A percentile compares a stretch with the other conserved stretches of the same genome.
phyloP scores from a whole-genome alignment of 2,329 filamentous ascomycete genomes.

The Aspergillus hortae region DNA sequence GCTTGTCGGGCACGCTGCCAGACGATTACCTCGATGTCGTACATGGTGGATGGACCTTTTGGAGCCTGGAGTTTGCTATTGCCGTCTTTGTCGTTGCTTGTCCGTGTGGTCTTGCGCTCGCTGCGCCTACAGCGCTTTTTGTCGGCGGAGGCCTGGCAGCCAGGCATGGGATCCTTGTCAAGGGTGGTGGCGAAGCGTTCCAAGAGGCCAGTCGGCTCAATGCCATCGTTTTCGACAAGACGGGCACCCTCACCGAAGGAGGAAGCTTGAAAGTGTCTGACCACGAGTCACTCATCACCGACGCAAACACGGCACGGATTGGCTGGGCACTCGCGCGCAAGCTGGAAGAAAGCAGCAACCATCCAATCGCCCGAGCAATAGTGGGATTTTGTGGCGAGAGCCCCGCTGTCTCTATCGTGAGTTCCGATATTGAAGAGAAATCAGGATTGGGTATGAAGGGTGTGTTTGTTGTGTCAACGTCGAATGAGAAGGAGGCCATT shows the following conservation, averaged over 20 bases:
- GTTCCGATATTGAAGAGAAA: slow-evolving; percentile 49
- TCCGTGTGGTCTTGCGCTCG: slow-evolving; percentile 77
- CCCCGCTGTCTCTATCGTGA: slow-evolving; percentile 22
- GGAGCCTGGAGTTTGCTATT: slow-evolving; percentile 65
- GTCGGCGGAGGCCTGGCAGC: slow-evolving; percentile 78
- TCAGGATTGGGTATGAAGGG: slow-evolving; percentile 58
- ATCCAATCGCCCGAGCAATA: slow-evolving; percentile 58
- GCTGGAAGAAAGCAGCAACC: slow-evolving; percentile 58
- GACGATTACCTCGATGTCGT: slow-evolving; percentile 50
- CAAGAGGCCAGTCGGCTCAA: slow-evolving; percentile 76
- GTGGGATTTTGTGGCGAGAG: slow-evolving; percentile 45
- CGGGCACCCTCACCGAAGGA: slow-evolving; percentile 72
- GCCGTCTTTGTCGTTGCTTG: slow-evolving; percentile 84
- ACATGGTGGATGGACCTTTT: slow-evolving; percentile 50
- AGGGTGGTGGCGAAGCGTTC: slow-evolving; percentile 81
- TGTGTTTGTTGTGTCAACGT: slow-evolving; percentile 38
- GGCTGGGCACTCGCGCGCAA: slow-evolving; percentile 47
- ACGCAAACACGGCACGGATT: slow-evolving; percentile 31
- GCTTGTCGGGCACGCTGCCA: slow-evolving; percentile 40
- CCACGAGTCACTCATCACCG: slow-evolving; percentile 39
- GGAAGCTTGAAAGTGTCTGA: slow-evolving; percentile 57
- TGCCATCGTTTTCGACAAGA: slow-evolving; percentile 85
- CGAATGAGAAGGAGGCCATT: slow-evolving; percentile 13
- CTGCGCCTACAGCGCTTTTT: slow-evolving; percentile 83
- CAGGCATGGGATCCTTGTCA: slow-evolving; percentile 74